A percentile compares a stretch with the other conserved stretches of the same genome.
Evolutionary conservation across 768 basidiomycete genomes (phyloP).

Genomic region (Russula sp.): DNA sequence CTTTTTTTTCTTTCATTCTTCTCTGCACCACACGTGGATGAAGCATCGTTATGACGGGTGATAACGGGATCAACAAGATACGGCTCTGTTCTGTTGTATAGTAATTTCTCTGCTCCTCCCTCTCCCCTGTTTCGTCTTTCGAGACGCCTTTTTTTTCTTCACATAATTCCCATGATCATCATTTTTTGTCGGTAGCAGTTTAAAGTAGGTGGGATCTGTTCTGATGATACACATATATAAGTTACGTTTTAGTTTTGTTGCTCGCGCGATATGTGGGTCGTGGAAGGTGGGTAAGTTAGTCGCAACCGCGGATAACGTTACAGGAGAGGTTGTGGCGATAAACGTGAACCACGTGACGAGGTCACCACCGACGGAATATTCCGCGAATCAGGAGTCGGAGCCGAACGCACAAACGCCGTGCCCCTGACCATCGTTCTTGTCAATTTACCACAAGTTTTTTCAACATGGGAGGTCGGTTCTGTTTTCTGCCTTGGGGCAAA

Average conservation of each 20-base stretch:
- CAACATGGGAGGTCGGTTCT: too few species aligned
- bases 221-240: slow-evolving; percentile 4
- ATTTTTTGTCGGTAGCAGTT: neutral
- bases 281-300: too few species aligned
- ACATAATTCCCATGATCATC: neutral
- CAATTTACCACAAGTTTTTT: too few species aligned
- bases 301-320: too few species aligned
- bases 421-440: too few species aligned
- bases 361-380: too few species aligned
- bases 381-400: too few species aligned
- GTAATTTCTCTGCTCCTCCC: neutral
- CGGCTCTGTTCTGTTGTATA: neutral
- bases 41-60: neutral
- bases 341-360: too few species aligned
- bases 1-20: neutral
- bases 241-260: neutral
- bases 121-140: neutral
- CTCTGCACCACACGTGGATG: neutral
- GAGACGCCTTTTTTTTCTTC: neutral
- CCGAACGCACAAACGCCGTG: too few species aligned
- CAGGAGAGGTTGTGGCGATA: too few species aligned
- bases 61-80: neutral
- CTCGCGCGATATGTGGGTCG: neutral
- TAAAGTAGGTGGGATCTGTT: slow-evolving; percentile 10
- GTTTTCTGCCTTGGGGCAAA: too few species aligned